phyloP scores from a whole-genome alignment of 345 rosid species.

The Atalantia buxifolia region DNA sequence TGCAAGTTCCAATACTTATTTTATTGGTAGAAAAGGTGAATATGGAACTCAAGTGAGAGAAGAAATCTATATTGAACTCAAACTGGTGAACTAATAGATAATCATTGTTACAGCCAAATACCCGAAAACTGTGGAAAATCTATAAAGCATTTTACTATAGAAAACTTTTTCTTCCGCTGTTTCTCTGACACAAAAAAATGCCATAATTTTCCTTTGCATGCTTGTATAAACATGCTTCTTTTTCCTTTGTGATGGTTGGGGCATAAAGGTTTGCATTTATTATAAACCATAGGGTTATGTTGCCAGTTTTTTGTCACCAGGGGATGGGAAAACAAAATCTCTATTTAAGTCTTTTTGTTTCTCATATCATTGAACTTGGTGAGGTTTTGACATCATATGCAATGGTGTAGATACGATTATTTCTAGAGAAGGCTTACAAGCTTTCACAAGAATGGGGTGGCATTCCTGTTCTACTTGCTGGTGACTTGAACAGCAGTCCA shows the following conservation, averaged over 20 bases:
- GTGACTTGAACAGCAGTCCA: slow-evolving; percentile 83
- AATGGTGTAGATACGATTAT: slow-evolving; percentile 57
- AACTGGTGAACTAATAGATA: background rate
- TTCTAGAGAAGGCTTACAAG: slow-evolving; percentile 73
- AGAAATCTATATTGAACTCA: background rate
- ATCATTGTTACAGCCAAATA: background rate
- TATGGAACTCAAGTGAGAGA: background rate
- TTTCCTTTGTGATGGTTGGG: background rate
- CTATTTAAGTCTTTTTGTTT: background rate
- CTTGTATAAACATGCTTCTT: background rate
- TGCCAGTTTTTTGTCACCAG: background rate
- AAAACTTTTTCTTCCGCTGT: background rate
- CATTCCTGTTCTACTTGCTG: slow-evolving; percentile 75
- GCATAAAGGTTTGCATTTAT: background rate
- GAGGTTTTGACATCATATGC: slow-evolving; percentile 5
- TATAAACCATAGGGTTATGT: background rate
- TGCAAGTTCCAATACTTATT: background rate
- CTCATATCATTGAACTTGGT: background rate
- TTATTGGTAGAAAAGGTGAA: background rate
- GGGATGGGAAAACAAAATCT: background rate
- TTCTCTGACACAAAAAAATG: background rate
- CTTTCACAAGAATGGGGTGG: slow-evolving; percentile 76
- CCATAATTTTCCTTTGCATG: background rate
- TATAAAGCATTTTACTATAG: background rate
- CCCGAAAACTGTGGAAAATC: background rate